Base-by-base conservation (phyloP, 805 yeast genomes). In the Wickerhamomyces chambardii region DNA sequence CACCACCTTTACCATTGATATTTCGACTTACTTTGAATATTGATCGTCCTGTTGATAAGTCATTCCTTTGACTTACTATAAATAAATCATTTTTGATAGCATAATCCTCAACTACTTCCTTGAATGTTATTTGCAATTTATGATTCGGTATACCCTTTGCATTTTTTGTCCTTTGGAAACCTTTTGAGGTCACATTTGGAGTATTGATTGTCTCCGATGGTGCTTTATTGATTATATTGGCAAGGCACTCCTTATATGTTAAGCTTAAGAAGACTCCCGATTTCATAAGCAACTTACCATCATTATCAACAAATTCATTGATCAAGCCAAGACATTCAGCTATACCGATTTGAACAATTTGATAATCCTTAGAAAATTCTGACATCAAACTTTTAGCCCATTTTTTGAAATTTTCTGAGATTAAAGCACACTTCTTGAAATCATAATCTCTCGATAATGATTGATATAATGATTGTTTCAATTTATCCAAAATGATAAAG, bases 61-160 rank as follows among this genome's bases (percentile, higher is more conserved):
- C 44, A 17, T 37, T 44, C 18, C 41, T 43, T 18, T 45, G 21
- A 2, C 50, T 36, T 8, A 36, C 34, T 12, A 48, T 28, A 18
- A 52, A 40, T 17, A 78, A 59, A 27, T 71, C 70, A 33, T 73
- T 55, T 3, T 59, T 55, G 18, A 63, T 48, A 46, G 95, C 85
- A 46, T 62, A 72, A 3, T 73, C 73, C 35, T 69, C 74, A 3
- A 84, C 72, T 15, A 85, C 78, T 35, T 83, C 85, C 42, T 67
- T 76, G 48, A 78, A 78, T 0, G 83, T 63, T 4, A 69, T 60
- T 22, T 56, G 44, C 1, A 74, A 54, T 30, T 59, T 61, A 28
- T 61, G 59, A 10, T 65, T 43, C 0, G 78, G 75, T 5, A 69
- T 58, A 5, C 69, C 66, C 38, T 45, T 48, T 33, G 27, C 6